These are phyloP conservation scores for Avena atlantica DNA, from an alignment of 176 grass and related monocot species.

Conservation along the genomic window DNA sequence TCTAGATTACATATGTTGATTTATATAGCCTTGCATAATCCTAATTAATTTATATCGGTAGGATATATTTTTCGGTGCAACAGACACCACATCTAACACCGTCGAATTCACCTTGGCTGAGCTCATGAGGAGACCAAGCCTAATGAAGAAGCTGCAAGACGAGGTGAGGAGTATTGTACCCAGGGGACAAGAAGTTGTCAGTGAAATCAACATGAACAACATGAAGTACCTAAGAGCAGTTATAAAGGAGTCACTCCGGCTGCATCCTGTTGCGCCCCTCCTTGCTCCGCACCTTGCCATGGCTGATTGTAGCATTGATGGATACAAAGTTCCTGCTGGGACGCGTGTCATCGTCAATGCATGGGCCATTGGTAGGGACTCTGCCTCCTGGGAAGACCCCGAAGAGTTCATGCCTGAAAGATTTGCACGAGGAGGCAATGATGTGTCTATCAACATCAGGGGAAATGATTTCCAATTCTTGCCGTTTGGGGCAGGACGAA, in stretches of 20 bases:
- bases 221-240: not conserved
- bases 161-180: not conserved
- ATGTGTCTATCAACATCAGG: not conserved
- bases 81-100: not conserved
- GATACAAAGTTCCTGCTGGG: not conserved
- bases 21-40: not conserved
- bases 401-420: constrained; percentile 1
- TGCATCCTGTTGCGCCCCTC: not conserved
- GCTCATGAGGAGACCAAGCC: not conserved
- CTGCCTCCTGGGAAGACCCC: not conserved
- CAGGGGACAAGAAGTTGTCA: not conserved
- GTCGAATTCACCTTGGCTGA: not conserved
- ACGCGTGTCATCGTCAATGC: not conserved
- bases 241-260: not conserved
- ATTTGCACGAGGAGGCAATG: not conserved
- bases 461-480: not conserved
- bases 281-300: not conserved
- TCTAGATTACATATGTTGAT: not conserved
- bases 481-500: not conserved
- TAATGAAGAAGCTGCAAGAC: not conserved
- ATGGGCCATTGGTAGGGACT: constrained; percentile 6
- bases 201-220: not conserved
- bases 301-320: not conserved
- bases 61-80: constrained; percentile 1
- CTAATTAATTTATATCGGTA: not conserved